Conservation (phyloP, 768 basidiomycete species). For the Royoungia palumana region DNA sequence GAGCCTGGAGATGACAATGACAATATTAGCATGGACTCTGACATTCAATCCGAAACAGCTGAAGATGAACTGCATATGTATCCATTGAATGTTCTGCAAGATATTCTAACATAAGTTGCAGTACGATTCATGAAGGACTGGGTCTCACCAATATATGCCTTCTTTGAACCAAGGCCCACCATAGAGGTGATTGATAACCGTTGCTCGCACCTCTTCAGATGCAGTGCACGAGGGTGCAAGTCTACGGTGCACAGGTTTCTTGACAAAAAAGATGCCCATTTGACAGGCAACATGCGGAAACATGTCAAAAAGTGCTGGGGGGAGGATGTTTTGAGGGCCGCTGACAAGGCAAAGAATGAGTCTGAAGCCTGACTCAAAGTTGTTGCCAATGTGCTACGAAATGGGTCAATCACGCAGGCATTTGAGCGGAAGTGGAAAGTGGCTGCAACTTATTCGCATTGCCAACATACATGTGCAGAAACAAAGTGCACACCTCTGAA, state of each 20-base stretch:
- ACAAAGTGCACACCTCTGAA: no score
- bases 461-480: neutral
- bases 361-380: neutral
- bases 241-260: neutral
- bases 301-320: neutral
- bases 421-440: neutral
- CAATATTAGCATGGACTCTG: no score
- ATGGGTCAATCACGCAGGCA: neutral
- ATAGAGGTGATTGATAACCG: neutral
- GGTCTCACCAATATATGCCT: neutral
- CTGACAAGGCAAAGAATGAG: neutral
- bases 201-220: neutral
- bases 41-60: no score
- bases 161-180: neutral
- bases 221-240: neutral
- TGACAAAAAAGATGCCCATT: neutral
- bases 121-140: no score
- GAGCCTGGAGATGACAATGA: no score
- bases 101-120: no score
- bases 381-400: neutral
- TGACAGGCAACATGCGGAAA: conserved; percentile 1
- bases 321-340: neutral
- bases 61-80: no score
- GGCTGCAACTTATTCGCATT: neutral
- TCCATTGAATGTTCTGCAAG: no score